phyloP scores from a whole-genome alignment of 192 early-diverging fungal species.

The Coemansia interrupta region DNA sequence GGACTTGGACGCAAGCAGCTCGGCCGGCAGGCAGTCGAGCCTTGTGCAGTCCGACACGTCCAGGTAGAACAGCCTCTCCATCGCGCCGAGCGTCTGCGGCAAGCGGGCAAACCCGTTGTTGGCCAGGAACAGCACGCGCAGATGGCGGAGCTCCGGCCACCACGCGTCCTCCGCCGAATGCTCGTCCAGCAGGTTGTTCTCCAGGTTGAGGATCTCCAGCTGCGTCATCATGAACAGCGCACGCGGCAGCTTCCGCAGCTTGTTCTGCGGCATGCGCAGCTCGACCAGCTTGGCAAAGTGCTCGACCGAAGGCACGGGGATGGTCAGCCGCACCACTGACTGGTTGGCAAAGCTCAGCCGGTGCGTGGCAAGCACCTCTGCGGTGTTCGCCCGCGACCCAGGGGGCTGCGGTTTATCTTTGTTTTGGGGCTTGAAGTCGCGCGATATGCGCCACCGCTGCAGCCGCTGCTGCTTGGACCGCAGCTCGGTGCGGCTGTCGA shows the following conservation, averaged over 20 bases:
- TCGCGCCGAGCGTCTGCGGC: constrained; percentile 30
- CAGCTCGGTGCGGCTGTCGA: constrained; percentile 4
- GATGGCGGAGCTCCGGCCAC: constrained; percentile 20
- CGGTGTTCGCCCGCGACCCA: constrained; percentile 17
- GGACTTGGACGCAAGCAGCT: constrained; percentile 25
- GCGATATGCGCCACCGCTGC: constrained; percentile 43
- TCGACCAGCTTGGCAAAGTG: constrained; percentile 28
- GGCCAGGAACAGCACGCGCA: constrained; percentile 41
- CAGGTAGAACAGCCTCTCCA: constrained; percentile 41
- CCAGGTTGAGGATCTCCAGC: constrained; percentile 47
- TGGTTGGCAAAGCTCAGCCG: constrained; percentile 42
- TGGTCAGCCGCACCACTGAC: constrained; percentile 21
- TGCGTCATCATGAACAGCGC: constrained; percentile 33
- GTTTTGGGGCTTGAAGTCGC: constrained; percentile 19
- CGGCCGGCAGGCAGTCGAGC: constrained; percentile 21
- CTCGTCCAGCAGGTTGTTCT: constrained; percentile 36
- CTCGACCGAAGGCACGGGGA: constrained; percentile 13
- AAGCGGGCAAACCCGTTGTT: constrained; percentile 27
- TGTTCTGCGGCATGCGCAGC: constrained; percentile 48
- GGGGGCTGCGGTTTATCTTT: not conserved
- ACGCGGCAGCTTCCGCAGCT: constrained; percentile 22
- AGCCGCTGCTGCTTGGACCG: constrained; percentile 14
- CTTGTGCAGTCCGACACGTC: constrained; percentile 38
- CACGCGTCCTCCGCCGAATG: not conserved
- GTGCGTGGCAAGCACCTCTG: constrained; percentile 38